Conservation (phyloP, 2,329 filamentous ascomycete genomes). For the Scortechinia acanthostroma region DNA sequence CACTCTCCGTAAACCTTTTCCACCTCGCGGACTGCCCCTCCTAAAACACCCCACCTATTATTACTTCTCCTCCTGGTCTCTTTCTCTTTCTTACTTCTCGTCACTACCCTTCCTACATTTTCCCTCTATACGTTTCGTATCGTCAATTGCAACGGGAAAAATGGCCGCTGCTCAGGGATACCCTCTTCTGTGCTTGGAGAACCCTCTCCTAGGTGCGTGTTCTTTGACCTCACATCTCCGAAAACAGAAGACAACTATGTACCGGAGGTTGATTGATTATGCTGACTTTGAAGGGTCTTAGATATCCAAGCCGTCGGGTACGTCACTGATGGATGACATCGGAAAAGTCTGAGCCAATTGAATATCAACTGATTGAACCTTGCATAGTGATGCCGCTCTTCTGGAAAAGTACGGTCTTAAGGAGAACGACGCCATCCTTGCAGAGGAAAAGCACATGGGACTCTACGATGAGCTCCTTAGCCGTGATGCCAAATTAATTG, state of each 20-base stretch:
- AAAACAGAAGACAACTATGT: background rate
- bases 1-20: too few relatives aligned
- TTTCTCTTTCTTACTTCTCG: background rate
- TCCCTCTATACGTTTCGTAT: background rate
- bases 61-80: background rate
- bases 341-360: background rate
- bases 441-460: slow-evolving; percentile 63
- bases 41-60: background rate
- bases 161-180: slow-evolving; percentile 57
- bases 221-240: slow-evolving; percentile 11
- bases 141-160: slow-evolving; percentile 11
- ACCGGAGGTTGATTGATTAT: too few relatives aligned
- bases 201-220: slow-evolving; percentile 57
- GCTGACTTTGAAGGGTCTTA: slow-evolving; percentile 13
- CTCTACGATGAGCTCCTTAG: slow-evolving; percentile 67
- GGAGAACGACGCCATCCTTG: slow-evolving; percentile 70
- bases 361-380: background rate
- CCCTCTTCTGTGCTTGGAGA: slow-evolving; percentile 67
- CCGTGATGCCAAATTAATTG: slow-evolving; percentile 63
- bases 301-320: slow-evolving; percentile 65
- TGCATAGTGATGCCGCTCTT: slow-evolving; percentile 29
- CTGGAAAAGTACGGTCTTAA: slow-evolving; percentile 68
- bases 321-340: slow-evolving; percentile 19
- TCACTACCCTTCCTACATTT: background rate
- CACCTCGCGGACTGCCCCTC: too few relatives aligned